These are phyloP conservation scores for Botryotinia calthae DNA, from an alignment of 2,329 filamentous ascomycete genomes.

Conservation along the genomic window DNA sequence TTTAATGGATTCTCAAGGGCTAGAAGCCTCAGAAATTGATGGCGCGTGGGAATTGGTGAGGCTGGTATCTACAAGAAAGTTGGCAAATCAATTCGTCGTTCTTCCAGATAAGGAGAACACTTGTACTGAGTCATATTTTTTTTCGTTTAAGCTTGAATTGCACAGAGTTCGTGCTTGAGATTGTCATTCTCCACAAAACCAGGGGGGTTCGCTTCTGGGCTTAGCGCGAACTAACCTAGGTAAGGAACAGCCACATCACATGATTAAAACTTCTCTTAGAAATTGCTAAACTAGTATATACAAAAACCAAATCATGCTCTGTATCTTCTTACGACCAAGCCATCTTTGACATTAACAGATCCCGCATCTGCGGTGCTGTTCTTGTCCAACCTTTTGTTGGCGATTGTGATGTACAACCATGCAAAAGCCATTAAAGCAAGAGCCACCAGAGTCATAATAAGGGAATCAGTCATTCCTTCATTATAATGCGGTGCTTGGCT, in stretches of 20 bases:
- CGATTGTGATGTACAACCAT: constrained; percentile 19
- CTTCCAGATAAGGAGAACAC: neutral
- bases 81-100: neutral
- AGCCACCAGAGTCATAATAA: constrained; percentile 21
- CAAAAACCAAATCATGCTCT: neutral
- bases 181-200: neutral
- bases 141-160: neutral
- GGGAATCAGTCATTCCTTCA: constrained; percentile 47
- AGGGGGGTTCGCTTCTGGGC: constrained; percentile 5
- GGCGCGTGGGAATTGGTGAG: neutral
- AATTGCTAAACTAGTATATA: neutral
- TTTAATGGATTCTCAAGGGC: neutral
- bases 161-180: neutral
- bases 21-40: neutral
- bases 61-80: neutral
- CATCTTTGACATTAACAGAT: neutral
- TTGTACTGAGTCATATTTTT: neutral
- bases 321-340: neutral
- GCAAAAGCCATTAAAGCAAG: constrained; percentile 19
- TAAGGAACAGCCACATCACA: neutral
- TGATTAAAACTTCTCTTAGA: neutral
- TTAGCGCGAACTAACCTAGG: neutral
- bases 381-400: constrained; percentile 20
- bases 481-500: constrained; percentile 62
- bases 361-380: neutral